Base-by-base conservation (phyloP, 192 early-diverging fungal genomes). In the Coemansia nantahalensis region DNA sequence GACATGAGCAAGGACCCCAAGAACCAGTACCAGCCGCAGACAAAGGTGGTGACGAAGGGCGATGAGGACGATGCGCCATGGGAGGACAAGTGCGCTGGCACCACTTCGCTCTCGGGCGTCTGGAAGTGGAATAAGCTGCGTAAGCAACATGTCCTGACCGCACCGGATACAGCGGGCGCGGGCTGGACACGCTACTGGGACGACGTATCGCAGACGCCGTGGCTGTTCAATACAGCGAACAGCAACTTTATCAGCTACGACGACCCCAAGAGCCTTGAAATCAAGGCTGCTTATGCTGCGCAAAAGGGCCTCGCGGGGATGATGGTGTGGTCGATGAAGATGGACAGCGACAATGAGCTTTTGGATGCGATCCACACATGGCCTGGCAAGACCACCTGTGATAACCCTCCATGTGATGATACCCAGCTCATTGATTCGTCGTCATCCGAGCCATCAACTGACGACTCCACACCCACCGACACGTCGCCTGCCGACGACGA, bases 241-340 rank as follows among this genome's bases (percentile, higher is more conserved):
- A n/a, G n/a, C n/a, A n/a, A 63, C 33, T 85, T 82, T 46, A 83
- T 90, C 54, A 83, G 82, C 9, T 90, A 90, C 43, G 84, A 88
- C 41, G 84, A 90, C 40, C 69, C 79, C 5, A 35, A 69, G 24
- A 84, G 83, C 17, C 43, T 90, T 37, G 56, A 56, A 38, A 57
- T 79, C 45, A 88, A 88, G 67, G 79, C 81, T 0, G 57, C 81
- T 46, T 85, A 90, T 36, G 22, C 60, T 2, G 68, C 62, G 9
- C 79, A 78, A 1, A 60, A 80, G 59, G 87, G 86, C 12, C 88
- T 80, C 8, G 31, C 35, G 88, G 24, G 87, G 46, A 65, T 32
- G 8, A 84, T 86, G 84, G 45, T 82, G 34, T 85, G 83, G 84
- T 51, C 61, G 10, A 34, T 59, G 15, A 56, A 73, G 48, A 62